Percentiles rank a stretch among this genome's conserved stretches.
Evolutionary conservation across 192 early-diverging fungal genomes (phyloP).

Genomic region (Phlyctochytrium planicorne): DNA sequence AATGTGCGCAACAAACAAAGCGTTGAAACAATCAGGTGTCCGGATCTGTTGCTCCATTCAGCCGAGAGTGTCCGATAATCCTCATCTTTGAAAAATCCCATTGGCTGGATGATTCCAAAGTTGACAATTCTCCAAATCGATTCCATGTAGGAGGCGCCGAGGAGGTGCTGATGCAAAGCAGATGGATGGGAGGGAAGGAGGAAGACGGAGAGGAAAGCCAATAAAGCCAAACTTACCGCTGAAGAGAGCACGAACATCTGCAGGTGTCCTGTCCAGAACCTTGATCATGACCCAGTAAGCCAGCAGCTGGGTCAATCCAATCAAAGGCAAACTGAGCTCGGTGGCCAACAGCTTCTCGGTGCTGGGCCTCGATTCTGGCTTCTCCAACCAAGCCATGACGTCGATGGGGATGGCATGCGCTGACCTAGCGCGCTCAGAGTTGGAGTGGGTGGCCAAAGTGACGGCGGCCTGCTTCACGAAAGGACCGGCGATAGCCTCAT

Average conservation of each 20-base stretch:
- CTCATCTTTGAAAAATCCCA: conserved; percentile 18
- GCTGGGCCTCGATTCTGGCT: conserved; percentile 74
- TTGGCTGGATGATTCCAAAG: too few species aligned
- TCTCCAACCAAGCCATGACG: conserved; percentile 81
- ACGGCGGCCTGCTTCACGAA: conserved; percentile 63
- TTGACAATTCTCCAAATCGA: too few species aligned
- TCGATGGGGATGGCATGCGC: conserved; percentile 55
- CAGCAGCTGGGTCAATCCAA: conserved; percentile 87
- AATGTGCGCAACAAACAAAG: neutral
- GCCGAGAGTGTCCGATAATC: too few species aligned
- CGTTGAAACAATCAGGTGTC: too few species aligned
- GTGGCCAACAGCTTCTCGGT: conserved; percentile 77
- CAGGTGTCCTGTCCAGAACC: conserved; percentile 47
- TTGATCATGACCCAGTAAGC: conserved; percentile 85
- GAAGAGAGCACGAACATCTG: conserved; percentile 46
- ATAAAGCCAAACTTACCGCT: conserved; percentile 38
- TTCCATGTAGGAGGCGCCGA: too few species aligned
- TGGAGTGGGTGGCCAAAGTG: conserved; percentile 65
- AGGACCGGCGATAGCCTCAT: conserved; percentile 70
- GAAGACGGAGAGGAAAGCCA: neutral
- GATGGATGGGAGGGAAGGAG: neutral
- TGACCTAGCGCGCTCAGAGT: conserved; percentile 30
- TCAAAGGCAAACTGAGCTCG: conserved; percentile 80
- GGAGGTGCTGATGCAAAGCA: too few species aligned
- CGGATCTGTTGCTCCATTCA: too few species aligned